Evolutionary conservation across 306 rosid genomes (phyloP).

Genomic region (Dicorynia guianensis): DNA sequence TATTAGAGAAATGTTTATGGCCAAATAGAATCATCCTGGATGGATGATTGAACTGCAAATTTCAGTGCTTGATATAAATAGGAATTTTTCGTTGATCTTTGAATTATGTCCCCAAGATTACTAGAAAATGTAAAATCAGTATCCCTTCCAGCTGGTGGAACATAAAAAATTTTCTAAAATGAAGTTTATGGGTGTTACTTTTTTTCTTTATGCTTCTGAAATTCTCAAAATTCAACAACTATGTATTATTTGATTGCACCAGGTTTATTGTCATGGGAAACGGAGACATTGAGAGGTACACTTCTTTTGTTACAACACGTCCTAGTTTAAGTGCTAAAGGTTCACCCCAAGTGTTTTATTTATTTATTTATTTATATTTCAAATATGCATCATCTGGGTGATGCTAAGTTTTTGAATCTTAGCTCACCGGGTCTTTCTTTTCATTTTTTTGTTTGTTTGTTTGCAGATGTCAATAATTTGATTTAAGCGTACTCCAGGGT

Average conservation of each 20-base stretch:
- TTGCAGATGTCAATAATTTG: conserved; percentile 30
- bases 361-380: no score
- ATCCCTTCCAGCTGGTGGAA: neutral
- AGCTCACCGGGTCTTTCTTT: no score
- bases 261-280: conserved; percentile 70
- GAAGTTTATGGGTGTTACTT: conserved; percentile 26
- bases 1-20: no score
- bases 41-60: neutral
- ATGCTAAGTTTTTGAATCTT: conserved; percentile 21
- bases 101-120: neutral
- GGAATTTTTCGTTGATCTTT: no score
- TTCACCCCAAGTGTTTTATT: conserved; percentile 13
- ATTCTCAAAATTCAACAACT: conserved; percentile 5
- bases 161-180: neutral
- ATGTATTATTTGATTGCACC: conserved; percentile 42
- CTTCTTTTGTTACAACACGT: conserved; percentile 2
- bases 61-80: neutral
- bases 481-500: conserved; percentile 26
- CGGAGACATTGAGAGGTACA: conserved; percentile 37
- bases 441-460: neutral
- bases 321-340: conserved; percentile 39
- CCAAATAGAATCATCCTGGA: no score
- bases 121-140: conserved; percentile 2
- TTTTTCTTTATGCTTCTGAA: conserved; percentile 26
- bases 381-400: conserved; percentile 3